A percentile compares a stretch with the other conserved stretches of the same genome.
These are phyloP conservation scores for Fusarium multiceps DNA, from an alignment of 2,329 filamentous ascomycete genomes.

Conservation along the genomic window DNA sequence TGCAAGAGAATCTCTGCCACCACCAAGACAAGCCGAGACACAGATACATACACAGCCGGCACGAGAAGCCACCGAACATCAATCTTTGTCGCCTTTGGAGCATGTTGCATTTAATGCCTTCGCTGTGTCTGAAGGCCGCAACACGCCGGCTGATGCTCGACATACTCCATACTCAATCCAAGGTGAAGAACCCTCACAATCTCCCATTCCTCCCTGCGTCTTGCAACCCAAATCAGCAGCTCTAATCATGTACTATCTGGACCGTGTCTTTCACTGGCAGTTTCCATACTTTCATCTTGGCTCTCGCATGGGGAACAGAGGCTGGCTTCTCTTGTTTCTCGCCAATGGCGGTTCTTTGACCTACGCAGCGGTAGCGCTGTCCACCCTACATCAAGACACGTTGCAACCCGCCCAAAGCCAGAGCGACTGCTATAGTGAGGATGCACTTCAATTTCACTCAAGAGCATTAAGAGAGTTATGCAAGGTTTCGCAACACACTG, in stretches of 20 bases:
- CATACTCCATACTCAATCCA: neutral
- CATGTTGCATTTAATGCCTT: fast-evolving
- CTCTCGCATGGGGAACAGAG: neutral
- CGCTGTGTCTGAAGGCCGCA: no score
- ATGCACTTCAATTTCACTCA: neutral
- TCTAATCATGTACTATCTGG: slow-evolving; percentile 4
- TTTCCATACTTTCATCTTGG: neutral
- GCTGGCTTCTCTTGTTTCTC: neutral
- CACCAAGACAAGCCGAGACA: neutral
- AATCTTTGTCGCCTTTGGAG: neutral
- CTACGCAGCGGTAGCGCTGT: neutral
- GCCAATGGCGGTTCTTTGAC: neutral
- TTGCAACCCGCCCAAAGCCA: neutral
- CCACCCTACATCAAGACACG: neutral
- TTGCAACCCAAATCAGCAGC: neutral
- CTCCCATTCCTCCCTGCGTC: neutral
- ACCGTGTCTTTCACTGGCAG: neutral
- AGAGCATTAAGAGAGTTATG: neutral
- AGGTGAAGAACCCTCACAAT: neutral
- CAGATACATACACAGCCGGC: neutral
- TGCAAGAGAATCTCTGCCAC: no score
- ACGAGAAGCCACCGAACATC: neutral
- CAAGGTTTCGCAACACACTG: neutral
- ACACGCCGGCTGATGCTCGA: neutral
- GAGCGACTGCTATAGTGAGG: no score